Evolutionary conservation across 1,139 yeast species (phyloP), one percentile per base, ranked within the genome.

Genomic region (Taiozyma sp.): DNA sequence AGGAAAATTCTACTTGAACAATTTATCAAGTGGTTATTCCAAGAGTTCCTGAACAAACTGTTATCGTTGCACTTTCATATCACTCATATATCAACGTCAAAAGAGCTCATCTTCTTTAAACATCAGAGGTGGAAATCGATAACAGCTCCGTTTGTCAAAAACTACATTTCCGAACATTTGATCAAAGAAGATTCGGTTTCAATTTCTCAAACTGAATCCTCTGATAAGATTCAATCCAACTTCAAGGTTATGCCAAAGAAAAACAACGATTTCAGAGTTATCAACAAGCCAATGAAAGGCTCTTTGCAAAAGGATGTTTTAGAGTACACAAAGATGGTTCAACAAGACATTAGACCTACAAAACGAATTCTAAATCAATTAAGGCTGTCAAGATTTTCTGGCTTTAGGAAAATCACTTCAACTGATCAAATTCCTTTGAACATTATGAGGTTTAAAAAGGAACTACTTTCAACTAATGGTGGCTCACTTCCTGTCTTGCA

Each of bases 11-110:
- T 76, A 14, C 65, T 81, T 19, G 50, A 62, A 1, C 60, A 64
- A 6, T 78, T 86, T 50, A 34, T 87, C 1, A 47, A 53, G 3
- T 91, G 96, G 96, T 52, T 86, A 3, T 77, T 85, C 46, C 59
- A 69, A 0, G 48, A 49, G 0, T 73, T 83, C 48, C 56, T 88
- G 1, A 71, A 76, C 8, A 73, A 72, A 14, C 56, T 88, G 1
- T 56, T 88, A 0, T 65, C 71, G 0, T 66, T 76, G 0, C 81
- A 79, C 60, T 91, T 91, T 73, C 85, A 86, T 62, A 81, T 85
- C 3, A 81, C 93, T 0, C 85, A 82, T 49, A 65, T 76, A 0
- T 72, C 83, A 2, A 73, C 76, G 4, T 62, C 69, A 0, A 61
- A 62, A 7, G 62, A 68, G 6, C 54, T 77, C 0, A 55, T 74